Base-by-base conservation (phyloP, 495 filamentous ascomycete genomes). In the Trichoderma reesei region DNA sequence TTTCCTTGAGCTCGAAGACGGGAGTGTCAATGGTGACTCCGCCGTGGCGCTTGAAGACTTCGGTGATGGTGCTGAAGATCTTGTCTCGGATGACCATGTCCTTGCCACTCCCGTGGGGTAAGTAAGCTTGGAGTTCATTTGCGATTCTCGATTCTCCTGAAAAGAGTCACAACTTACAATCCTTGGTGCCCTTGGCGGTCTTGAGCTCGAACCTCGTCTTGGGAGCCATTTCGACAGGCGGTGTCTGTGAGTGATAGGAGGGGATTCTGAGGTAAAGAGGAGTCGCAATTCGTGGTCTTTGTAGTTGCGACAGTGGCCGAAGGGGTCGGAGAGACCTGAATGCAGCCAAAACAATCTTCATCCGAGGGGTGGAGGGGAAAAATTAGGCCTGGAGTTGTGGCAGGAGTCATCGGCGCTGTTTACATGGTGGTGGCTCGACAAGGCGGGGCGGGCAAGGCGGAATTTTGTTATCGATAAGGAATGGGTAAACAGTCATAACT, bases 31-130 rank as follows among this genome's bases (percentile, higher is more conserved):
- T 86, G 65, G 88, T 88, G 59, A 90, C 88, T 16, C 85, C 91
- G 71, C 90, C 90, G 80, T 95, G 90, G 68, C 89, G 90, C 77
- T 91, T 70, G 79, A 97, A 96, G 69, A 95, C 90, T 64, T 86
- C 77, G 65, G 86, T 87, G 74, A 96, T 92, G 65, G 83, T 88
- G 67, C 78, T 83, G 77, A 94, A 94, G 73, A 95, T 94, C 73
- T 84, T 85, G 75, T 96, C 90, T 64, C 90, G 85, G 65, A 92
- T 83, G 41, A 89, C 82, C 83, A 89, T 89, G 71, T 89, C 88
- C 68, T 77, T 81, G 48, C 88, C 88, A 62, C 84, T 79, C 86
- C 86, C 83, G 84, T 62, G 6, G 41, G 20, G 16, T 33, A n/a
- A n/a, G 64, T 64, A 66, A 41, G 34, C 41, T 48, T 62, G 62